These are phyloP conservation scores for Pseudocercospora eumusae DNA, from an alignment of 2,329 filamentous ascomycete genomes.

Conservation along the genomic window DNA sequence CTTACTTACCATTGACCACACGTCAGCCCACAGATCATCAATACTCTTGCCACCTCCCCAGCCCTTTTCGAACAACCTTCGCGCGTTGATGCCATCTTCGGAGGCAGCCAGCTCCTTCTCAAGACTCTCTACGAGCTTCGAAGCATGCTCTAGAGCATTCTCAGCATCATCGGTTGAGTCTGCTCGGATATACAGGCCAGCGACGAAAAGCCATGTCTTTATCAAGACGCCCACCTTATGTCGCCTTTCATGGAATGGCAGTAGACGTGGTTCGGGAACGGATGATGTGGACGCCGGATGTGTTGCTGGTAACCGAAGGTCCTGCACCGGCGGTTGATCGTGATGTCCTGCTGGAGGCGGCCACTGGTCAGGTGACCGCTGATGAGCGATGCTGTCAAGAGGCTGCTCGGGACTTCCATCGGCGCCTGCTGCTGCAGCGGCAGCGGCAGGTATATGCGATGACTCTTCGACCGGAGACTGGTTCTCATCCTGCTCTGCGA, in stretches of 20 bases:
- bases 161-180: slow-evolving; percentile 76
- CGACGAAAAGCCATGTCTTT: slow-evolving; percentile 87
- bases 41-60: slow-evolving; percentile 82
- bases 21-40: slow-evolving; percentile 81
- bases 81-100: slow-evolving; percentile 61
- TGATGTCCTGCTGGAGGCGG: slow-evolving; percentile 45
- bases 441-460: slow-evolving; percentile 6
- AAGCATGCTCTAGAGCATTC: slow-evolving; percentile 78
- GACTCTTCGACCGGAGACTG: slow-evolving; percentile 23
- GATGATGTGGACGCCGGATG: slow-evolving; percentile 41
- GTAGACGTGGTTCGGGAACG: slow-evolving; percentile 51
- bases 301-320: slow-evolving; percentile 46
- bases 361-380: slow-evolving; percentile 39
- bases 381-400: slow-evolving; percentile 44
- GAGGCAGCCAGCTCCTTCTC: slow-evolving; percentile 64
- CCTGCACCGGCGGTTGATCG: slow-evolving; percentile 47
- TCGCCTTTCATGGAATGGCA: slow-evolving; percentile 54
- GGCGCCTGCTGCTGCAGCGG: slow-evolving; percentile 11
- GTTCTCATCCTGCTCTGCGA: slow-evolving; percentile 17
- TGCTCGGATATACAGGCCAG: slow-evolving; percentile 82
- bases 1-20: slow-evolving; percentile 72
- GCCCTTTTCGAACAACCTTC: slow-evolving; percentile 62
- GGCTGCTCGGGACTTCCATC: slow-evolving; percentile 36
- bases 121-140: slow-evolving; percentile 70
- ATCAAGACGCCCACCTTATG: slow-evolving; percentile 63